Evolutionary conservation across 805 yeast genomes (phyloP), one percentile per base, ranked within the genome.

Genomic region (Clavispora carvajalis): DNA sequence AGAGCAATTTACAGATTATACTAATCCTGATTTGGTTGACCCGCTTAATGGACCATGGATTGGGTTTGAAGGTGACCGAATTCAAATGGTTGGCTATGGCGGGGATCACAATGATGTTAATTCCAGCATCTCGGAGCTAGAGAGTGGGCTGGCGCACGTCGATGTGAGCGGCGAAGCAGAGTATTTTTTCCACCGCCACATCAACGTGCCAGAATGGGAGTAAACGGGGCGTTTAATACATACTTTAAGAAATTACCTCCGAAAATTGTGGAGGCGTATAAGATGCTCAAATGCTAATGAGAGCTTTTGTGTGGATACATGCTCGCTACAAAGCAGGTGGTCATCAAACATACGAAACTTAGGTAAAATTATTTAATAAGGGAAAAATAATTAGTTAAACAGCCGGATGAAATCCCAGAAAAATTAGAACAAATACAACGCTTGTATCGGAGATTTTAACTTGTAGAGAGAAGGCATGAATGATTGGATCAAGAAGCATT

Each of bases 31-130:
- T 39, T 52, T 77, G 29, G 53, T 55, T 1, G 75, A 75, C 41
- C 67, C 71, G 5, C 53, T 76, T 41, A 67, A 76, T 47, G 82
- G 82, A 0, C 79, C 81, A 7, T 71, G 80, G 74, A 60, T 76
- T 18, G 82, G 80, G 9, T 77, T 77, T 48, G 72, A 69, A 24
- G 80, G 80, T 0, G 77, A 77, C 47, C 60, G 58, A 39, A 63
- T 76, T 10, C 69, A 73, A 34, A 60, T 63, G 54, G 59, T 73
- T 15, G 63, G 66, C 22, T 68, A 51, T 39, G 48, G 55, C 16
- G 36, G 37, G 13, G 45, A 24, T 9, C 40, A 30, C 10, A 12
- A 33, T 16, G 15, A 43, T 7, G 15, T 36, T n/a, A 37, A 37
- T 16, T 45, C 35, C 12, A 18, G 17, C 33, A 55, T 46, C 30